A percentile compares a stretch with the other conserved stretches of the same genome.
These are phyloP conservation scores for Fusarium tricinctum DNA, from an alignment of 2,329 filamentous ascomycete genomes.

Conservation along the genomic window DNA sequence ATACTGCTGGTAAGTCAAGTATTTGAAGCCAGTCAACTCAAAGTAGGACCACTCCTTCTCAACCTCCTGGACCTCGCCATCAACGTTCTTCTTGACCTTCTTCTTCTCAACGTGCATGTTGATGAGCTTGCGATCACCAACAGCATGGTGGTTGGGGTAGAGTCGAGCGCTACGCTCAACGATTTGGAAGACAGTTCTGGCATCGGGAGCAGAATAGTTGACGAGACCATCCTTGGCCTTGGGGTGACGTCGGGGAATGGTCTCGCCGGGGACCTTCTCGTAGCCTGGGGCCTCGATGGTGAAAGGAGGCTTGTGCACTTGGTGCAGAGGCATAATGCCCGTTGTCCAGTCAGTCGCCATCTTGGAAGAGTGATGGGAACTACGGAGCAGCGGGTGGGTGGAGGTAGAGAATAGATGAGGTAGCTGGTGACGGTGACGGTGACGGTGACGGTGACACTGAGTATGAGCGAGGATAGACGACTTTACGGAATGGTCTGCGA, in stretches of 20 bases:
- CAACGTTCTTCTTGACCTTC: constrained; percentile 89
- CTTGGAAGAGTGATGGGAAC: constrained; percentile 33
- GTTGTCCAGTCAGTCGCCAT: constrained; percentile 54
- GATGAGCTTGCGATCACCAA: constrained; percentile 81
- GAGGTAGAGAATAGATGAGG: constrained; percentile 16
- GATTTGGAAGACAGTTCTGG: constrained; percentile 84
- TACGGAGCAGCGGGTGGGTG: constrained; percentile 27
- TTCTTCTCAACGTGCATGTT: constrained; percentile 86
- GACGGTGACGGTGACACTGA: constrained; percentile 12
- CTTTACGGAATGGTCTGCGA: constrained; percentile 23
- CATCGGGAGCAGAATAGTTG: constrained; percentile 74
- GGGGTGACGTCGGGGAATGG: constrained; percentile 82
- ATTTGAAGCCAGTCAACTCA: constrained; percentile 83
- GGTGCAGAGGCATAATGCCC: constrained; percentile 66
- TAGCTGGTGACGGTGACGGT: constrained; percentile 16
- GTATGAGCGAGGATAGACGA: constrained; percentile 20
- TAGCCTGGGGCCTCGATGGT: constrained; percentile 79
- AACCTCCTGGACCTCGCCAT: constrained; percentile 82
- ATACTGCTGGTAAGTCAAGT: constrained; percentile 84
- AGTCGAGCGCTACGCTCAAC: constrained; percentile 76
- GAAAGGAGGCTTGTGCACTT: constrained; percentile 79
- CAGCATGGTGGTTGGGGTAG: constrained; percentile 73
- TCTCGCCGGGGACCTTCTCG: constrained; percentile 81
- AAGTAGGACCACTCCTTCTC: constrained; percentile 95
- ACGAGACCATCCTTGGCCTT: constrained; percentile 78